Evolutionary conservation across 164 flowering plant genomes (phyloP), one percentile per base, ranked within the genome.

Genomic region (Vitis rotundifolia): DNA sequence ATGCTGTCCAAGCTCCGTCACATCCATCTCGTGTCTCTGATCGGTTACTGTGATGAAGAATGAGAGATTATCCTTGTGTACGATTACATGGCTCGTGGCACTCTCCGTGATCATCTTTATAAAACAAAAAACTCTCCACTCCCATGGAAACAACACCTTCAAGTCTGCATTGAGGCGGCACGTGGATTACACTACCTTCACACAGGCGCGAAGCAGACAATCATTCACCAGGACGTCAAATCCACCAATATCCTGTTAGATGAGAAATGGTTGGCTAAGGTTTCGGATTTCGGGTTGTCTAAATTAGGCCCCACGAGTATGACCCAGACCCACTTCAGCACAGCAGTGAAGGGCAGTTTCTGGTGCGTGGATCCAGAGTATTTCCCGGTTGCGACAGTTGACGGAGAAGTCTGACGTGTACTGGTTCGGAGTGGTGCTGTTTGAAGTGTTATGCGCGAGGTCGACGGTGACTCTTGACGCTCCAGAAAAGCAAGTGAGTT

Each of bases 201-300:
- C 28, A 9, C 78, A 0, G 80, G 77, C 5, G 73, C 73, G 15
- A 74, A 76, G 73, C 73, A 70, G 54, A 61, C 69, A 3, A 76
- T 78, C 66, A 81, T 83, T 16, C 86, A 83, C 61, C 80, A 80
- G 1, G 76, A 78, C 19, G 71, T 83, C 14, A 83, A 78, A 64
- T 26, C 80, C n/a, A 74, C 77, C 11, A 80, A 80, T 68, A 83
- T 83, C 1, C 7, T 78, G 18, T 26, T 80, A 53, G 83, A 80
- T 28, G 80, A 76, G 28, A 76, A 69, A 2, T 80, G 78, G 82
- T 63, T 61, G 49, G 82, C 86, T 12, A 83, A 71, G 72, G 79
- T 83, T 15, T 83, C 82, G 0, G 80, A 78, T 66, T 83, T 81
- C 19, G 83, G 82, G 49, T n/a, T 80, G 57, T 78, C 82, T 0